A percentile compares a stretch with the other conserved stretches of the same genome.
Evolutionary conservation across 805 yeast genomes (phyloP).

Genomic region (Lachancea thermotolerans): DNA sequence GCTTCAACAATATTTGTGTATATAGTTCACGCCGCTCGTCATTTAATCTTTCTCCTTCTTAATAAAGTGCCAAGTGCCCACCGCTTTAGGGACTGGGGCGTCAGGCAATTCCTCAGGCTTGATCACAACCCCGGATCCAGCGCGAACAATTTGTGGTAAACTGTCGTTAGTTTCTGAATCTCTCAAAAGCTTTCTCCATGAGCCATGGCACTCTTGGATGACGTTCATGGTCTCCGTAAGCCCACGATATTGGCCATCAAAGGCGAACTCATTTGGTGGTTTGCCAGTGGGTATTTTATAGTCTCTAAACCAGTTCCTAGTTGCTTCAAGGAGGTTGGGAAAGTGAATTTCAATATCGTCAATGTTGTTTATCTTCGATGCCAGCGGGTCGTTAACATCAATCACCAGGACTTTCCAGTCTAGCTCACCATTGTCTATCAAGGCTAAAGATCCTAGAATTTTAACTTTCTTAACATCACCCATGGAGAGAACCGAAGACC

Average conservation of each 20-base stretch:
- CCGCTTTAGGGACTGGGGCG: constrained; percentile 36
- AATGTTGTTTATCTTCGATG: constrained; percentile 51
- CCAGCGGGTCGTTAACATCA: constrained; percentile 59
- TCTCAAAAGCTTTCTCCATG: constrained; percentile 56
- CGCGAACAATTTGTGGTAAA: constrained; percentile 39
- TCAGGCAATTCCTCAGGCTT: constrained; percentile 23
- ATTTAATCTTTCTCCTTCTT: neutral
- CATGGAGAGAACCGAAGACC: constrained; percentile 46
- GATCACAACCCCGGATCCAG: constrained; percentile 43
- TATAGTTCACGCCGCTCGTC: neutral
- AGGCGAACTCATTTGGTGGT: constrained; percentile 67
- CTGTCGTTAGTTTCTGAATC: constrained; percentile 9
- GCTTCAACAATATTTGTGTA: neutral
- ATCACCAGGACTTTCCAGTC: constrained; percentile 89
- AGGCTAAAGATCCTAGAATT: constrained; percentile 68
- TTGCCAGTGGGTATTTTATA: constrained; percentile 82
- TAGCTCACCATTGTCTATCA: constrained; percentile 89
- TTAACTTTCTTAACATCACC: constrained; percentile 66
- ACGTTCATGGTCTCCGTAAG: constrained; percentile 52
- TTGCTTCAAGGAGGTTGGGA: constrained; percentile 65
- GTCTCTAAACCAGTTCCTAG: constrained; percentile 74
- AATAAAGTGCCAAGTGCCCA: constrained; percentile 32
- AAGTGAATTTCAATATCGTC: constrained; percentile 59
- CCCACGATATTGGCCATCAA: constrained; percentile 59
- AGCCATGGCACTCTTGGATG: constrained; percentile 55